These are phyloP conservation scores for Acidomyces sp. DNA, from an alignment of 495 filamentous ascomycete species.

Conservation along the genomic window DNA sequence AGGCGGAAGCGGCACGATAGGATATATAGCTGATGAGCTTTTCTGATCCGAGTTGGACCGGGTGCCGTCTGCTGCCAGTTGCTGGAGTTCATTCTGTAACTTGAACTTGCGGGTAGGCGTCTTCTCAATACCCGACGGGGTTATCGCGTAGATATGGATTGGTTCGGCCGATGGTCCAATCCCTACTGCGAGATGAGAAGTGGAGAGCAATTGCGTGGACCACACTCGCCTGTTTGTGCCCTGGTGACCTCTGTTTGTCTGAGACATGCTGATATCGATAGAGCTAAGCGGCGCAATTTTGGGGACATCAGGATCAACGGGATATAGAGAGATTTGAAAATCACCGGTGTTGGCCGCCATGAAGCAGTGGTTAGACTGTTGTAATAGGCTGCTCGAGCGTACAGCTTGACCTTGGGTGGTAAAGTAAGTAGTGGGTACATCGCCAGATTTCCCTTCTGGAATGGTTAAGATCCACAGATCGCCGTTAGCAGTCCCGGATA, in stretches of 20 bases:
- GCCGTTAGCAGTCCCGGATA: slow-evolving; percentile 37
- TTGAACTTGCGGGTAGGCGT: slow-evolving; percentile 29
- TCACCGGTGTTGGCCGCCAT: slow-evolving; percentile 24
- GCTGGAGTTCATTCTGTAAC: slow-evolving; percentile 20
- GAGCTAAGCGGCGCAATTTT: slow-evolving; percentile 32
- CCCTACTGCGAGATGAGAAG: slow-evolving; percentile 38
- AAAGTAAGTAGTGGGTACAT: slow-evolving; percentile 11
- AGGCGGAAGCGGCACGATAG: slow-evolving; percentile 38
- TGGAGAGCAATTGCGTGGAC: slow-evolving; percentile 38
- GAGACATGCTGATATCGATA: slow-evolving; percentile 23
- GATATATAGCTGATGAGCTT: slow-evolving; percentile 31
- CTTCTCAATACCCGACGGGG: slow-evolving; percentile 29
- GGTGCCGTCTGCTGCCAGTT: background rate
- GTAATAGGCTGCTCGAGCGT: slow-evolving; percentile 8
- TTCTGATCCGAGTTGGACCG: slow-evolving; percentile 5
- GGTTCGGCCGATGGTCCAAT: slow-evolving; percentile 34
- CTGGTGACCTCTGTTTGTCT: background rate
- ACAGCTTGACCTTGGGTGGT: slow-evolving; percentile 16
- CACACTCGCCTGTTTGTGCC: slow-evolving; percentile 31
- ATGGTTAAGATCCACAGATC: slow-evolving; percentile 27
- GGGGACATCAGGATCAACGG: slow-evolving; percentile 23
- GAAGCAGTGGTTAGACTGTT: slow-evolving; percentile 1
- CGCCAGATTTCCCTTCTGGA: slow-evolving; percentile 1
- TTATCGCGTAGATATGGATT: slow-evolving; percentile 39
- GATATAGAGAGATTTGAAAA: slow-evolving; percentile 28